Percentiles rank a stretch among this genome's conserved stretches.
Evolutionary conservation across 768 basidiomycete genomes (phyloP).

Genomic region (Lentinula aciculospora): DNA sequence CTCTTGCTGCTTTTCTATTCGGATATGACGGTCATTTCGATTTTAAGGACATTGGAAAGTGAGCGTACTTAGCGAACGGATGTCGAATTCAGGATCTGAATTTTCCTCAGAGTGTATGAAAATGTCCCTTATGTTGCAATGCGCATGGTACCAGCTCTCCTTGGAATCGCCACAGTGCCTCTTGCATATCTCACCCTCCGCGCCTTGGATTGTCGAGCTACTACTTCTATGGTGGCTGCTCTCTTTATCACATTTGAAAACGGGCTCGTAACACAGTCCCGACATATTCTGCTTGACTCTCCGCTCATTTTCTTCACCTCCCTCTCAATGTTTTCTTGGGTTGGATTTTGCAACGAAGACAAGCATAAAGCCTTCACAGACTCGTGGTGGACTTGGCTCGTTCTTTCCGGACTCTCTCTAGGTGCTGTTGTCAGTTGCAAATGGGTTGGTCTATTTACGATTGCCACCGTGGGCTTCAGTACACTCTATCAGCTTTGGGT

Average conservation of each 20-base stretch:
- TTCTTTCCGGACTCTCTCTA: conserved; percentile 80
- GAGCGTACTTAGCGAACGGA: conserved; percentile 22
- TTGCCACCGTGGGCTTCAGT: conserved; percentile 85
- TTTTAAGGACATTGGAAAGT: conserved; percentile 98
- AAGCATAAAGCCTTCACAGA: conserved; percentile 76
- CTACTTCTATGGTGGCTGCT: conserved; percentile 86
- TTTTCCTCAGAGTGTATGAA: conserved; percentile 59
- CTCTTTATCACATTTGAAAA: conserved; percentile 97
- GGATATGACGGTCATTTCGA: conserved; percentile 94
- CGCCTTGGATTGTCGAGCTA: conserved; percentile 85
- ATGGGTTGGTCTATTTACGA: conserved; percentile 98
- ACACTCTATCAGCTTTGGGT: conserved; percentile 86
- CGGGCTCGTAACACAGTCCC: conserved; percentile 90
- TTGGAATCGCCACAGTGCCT: conserved; percentile 88
- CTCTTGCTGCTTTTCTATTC: conserved; percentile 78
- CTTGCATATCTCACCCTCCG: conserved; percentile 92
- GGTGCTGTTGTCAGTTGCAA: conserved; percentile 94
- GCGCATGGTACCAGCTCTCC: conserved; percentile 88
- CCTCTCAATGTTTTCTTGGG: conserved; percentile 81
- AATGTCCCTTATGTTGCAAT: conserved; percentile 93
- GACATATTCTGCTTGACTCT: conserved; percentile 95
- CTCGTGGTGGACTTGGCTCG: conserved; percentile 91
- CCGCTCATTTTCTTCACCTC: conserved; percentile 99
- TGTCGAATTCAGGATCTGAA: not conserved
- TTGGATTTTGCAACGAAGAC: conserved; percentile 89